Percentiles rank a stretch among this genome's conserved stretches.
Evolutionary conservation across 1,284 basidiomycete species (phyloP).

Genomic region (Cryptococcus wingfieldii): DNA sequence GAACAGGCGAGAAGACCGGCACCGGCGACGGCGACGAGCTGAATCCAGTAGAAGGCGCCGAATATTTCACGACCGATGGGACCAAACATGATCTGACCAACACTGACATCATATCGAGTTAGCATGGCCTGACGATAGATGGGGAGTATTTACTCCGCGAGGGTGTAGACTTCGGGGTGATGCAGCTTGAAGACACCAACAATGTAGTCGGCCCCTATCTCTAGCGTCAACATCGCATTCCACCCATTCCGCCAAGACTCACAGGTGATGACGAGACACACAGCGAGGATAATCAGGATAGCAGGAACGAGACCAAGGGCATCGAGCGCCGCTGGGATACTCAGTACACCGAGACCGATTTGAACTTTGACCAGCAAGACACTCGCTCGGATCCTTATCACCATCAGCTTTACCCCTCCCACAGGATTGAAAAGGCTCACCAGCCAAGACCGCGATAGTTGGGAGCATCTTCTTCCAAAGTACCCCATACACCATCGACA

Average conservation of each 20-base stretch:
- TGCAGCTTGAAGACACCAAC: conserved; percentile 40
- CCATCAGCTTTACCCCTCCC: background rate
- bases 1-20: conserved; percentile 37
- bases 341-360: conserved; percentile 41
- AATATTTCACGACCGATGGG: conserved; percentile 33
- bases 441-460: conserved; percentile 41
- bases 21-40: conserved; percentile 25
- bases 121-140: background rate
- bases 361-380: conserved; percentile 40
- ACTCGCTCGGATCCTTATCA: conserved; percentile 27
- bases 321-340: conserved; percentile 30
- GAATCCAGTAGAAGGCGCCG: conserved; percentile 28
- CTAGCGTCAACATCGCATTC: background rate
- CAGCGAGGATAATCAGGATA: conserved; percentile 34
- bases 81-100: conserved; percentile 35
- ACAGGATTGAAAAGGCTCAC: conserved; percentile 14
- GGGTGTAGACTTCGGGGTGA: conserved; percentile 35
- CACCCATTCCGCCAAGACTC: background rate
- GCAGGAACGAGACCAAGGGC: conserved; percentile 39
- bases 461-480: conserved; percentile 33
- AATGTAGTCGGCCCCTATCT: conserved; percentile 28
- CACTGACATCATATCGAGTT: conserved; percentile 12
- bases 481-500: conserved; percentile 42
- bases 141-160: conserved; percentile 14
- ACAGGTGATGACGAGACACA: conserved; percentile 42